A percentile compares a stretch with the other conserved stretches of the same genome.
phyloP scores from a whole-genome alignment of 495 filamentous ascomycete genomes.

The Thermothielavioides terrestris region DNA sequence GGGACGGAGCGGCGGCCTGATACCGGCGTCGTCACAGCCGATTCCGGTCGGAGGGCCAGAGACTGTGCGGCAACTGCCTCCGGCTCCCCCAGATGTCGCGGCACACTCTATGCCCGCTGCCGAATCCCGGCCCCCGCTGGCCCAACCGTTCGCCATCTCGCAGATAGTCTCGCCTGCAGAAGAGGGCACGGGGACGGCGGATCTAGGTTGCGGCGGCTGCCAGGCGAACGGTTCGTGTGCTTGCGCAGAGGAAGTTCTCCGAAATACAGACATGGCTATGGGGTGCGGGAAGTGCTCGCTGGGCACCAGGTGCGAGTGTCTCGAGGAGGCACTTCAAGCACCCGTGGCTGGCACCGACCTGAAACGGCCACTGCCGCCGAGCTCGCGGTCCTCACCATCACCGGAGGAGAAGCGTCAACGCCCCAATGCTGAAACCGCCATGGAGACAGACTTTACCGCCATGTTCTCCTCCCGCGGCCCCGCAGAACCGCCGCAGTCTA shows the following conservation, averaged over 20 bases:
- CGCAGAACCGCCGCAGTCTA: background rate
- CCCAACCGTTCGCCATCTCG: constrained; percentile 36
- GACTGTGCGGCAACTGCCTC: constrained; percentile 18
- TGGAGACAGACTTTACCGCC: constrained; percentile 68
- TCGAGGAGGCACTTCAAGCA: constrained; percentile 52
- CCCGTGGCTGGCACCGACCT: constrained; percentile 20
- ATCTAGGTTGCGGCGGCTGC: constrained; percentile 44
- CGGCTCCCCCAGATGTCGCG: background rate
- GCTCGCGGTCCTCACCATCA: constrained; percentile 36
- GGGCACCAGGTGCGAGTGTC: constrained; percentile 55
- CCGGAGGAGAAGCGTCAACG: constrained; percentile 48
- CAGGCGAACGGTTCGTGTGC: constrained; percentile 39
- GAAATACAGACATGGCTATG: constrained; percentile 27
- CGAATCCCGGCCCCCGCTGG: constrained; percentile 24
- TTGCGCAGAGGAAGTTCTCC: constrained; percentile 45
- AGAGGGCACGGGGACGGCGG: constrained; percentile 18
- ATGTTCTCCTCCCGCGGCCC: constrained; percentile 43
- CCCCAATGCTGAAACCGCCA: constrained; percentile 18
- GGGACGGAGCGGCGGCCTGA: constrained; percentile 5
- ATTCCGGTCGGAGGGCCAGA: constrained; percentile 6
- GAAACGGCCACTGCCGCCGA: constrained; percentile 34
- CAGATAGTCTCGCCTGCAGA: constrained; percentile 42
- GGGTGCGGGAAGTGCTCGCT: constrained; percentile 59
- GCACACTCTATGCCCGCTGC: constrained; percentile 5
- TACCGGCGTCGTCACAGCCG: constrained; percentile 12